Base-by-base conservation (phyloP, 148 eudicot species). In the Limonium bicolor region DNA sequence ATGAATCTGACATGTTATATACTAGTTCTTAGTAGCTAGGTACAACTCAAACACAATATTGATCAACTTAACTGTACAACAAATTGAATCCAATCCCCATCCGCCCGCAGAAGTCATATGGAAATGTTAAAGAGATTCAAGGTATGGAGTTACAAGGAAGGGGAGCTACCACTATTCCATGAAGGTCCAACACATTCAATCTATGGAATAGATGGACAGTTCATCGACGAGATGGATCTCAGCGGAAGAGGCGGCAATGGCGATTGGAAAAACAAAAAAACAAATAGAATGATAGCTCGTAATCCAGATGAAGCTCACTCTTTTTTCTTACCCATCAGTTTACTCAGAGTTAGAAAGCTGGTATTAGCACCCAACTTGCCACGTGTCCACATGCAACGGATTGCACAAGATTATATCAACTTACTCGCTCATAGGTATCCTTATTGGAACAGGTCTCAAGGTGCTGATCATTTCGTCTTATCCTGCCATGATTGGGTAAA, bases 401-500 rank as follows among this genome's bases (percentile, higher is more conserved):
- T 81, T 6, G 78, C 74, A 0, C 41, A 42, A 0, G 93, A 81
- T 16, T 77, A 77, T 36, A 41, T 81, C 19, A 21, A 24, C 0
- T 41, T 68, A 0, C 20, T 77, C 0, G 66, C 78, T 0, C 55
- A 63, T n/a, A 66, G 54, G 41, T 69, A 81, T 36, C 66, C 71
- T 0, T 74, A 56, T 48, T 74, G 82, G 86, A 82, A 77, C 22
- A 29, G 56, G 20, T 71, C 69, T 54, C 27, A 10, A 8, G 86
- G 93, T 9, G 82, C 93, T 30, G 82, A 82, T n/a, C 86, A 82
- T 56, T 82, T 82, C 58, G 55, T 68, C 26, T 39, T 69, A 54
- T 58, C 71, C 29, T 77, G 82, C 54, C 93, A 81, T 59, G 93
- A 81, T 51, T 81, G n/a, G n/a, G n/a, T n/a, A n/a, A n/a, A n/a